Base-by-base conservation (phyloP, 805 yeast species). In the Candida sphagnicola region DNA sequence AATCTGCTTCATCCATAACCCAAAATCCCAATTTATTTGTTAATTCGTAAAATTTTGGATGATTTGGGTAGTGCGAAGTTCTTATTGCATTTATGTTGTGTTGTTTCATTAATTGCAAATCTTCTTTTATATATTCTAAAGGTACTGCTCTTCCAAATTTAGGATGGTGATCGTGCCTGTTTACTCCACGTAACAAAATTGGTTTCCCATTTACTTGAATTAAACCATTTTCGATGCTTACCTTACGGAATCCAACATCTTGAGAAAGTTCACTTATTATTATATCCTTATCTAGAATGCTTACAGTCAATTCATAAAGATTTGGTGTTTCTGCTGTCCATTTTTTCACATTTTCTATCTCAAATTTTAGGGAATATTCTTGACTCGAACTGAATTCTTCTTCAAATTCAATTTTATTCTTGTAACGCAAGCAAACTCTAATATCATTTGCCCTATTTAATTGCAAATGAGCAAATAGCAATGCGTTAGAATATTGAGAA, bases 81-180 rank as follows among this genome's bases (percentile, higher is more conserved):
- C 68, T 46, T 16, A 63, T 51, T 1, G 67, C 64, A 45, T 63
- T 63, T 34, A 62, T 50, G 36, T 63, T 63, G 45, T 55, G 50
- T 25, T 43, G 37, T 44, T 63, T 63, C 70, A 63, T 63, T 13
- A 60, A 41, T 18, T 40, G 16, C 31, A 63, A 46, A 41, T 63
- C 69, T 14, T 50, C 43, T 40, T 51, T 44, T 25, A 62, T 49
- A 38, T 49, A 62, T n/a, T 61, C 62, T 11, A 50, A 46, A 8
- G 65, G 58, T 12, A 63, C 59, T 0, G 70, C 66, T 14, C 68
- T 49, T 12, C 70, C 70, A 31, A 40, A 43, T 14, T 34, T 37
- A 2, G 64, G 53, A 41, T 63, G 61, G 40, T 62, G 59, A 25
- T 63, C 70, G 40, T 63, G 70, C 8, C 67, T 50, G 44, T 63